phyloP scores from a whole-genome alignment of 139 green algal species.

The Volvox africanus region DNA sequence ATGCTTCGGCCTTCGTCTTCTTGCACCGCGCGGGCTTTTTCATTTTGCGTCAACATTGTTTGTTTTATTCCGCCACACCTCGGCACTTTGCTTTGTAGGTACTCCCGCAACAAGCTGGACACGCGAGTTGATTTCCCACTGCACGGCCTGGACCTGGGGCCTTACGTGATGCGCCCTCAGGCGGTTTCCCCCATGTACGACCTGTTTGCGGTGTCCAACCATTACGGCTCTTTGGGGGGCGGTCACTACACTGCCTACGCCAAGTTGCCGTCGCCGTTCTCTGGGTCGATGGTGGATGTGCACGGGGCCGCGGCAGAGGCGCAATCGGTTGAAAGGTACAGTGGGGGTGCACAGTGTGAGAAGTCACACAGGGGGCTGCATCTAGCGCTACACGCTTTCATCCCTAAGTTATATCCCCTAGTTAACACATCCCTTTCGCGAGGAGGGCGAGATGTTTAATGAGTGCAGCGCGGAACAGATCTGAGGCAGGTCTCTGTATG shows the following conservation, averaged over 20 bases:
- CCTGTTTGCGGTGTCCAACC: slow-evolving; percentile 93
- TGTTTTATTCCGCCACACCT: neutral
- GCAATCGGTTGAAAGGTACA: neutral
- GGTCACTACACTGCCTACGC: slow-evolving; percentile 97
- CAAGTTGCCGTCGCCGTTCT: slow-evolving; percentile 61
- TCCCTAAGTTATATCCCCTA: neutral
- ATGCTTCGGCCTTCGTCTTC: neutral
- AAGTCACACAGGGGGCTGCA: no score
- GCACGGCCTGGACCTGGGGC: slow-evolving; percentile 82
- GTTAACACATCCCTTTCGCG: no score
- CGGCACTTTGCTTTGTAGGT: slow-evolving; percentile 16
- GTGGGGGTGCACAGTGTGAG: neutral
- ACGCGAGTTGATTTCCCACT: slow-evolving; percentile 74
- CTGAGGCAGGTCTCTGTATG: no score
- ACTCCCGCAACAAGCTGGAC: slow-evolving; percentile 89
- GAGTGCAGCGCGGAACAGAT: no score
- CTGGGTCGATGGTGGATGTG: neutral
- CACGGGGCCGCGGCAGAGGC: neutral
- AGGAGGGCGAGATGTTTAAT: no score
- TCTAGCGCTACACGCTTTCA: neutral
- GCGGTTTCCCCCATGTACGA: slow-evolving; percentile 80
- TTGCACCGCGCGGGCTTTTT: neutral
- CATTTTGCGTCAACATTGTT: no score
- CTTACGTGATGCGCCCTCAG: slow-evolving; percentile 56
- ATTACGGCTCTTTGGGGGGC: slow-evolving; percentile 92